phyloP scores from a whole-genome alignment of 108 stramenopile species.

The Halocafeteria seosinensis region DNA sequence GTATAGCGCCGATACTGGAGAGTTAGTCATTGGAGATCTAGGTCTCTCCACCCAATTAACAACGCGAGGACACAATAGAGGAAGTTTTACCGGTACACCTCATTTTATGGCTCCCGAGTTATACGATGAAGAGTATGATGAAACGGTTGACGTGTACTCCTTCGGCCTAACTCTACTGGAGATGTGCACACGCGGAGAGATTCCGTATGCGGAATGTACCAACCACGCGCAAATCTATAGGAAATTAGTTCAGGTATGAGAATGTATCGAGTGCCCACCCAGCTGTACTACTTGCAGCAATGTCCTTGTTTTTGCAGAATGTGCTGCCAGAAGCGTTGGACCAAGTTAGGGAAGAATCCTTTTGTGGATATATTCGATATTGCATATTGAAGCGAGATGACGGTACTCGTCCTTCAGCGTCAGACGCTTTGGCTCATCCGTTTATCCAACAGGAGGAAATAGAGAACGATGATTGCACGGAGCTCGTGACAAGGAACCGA shows the following conservation, averaged over 20 bases:
- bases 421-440: neutral
- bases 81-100: slow-evolving; percentile 69
- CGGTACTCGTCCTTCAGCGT: neutral
- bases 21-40: slow-evolving; percentile 86
- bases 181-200: slow-evolving; percentile 83
- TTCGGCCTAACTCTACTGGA: slow-evolving; percentile 95
- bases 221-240: neutral
- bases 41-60: slow-evolving; percentile 40
- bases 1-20: slow-evolving; percentile 86
- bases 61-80: neutral
- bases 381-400: neutral
- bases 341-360: too few species aligned
- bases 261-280: too few species aligned
- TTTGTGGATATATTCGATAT: too few species aligned
- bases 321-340: too few species aligned
- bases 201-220: slow-evolving; percentile 37
- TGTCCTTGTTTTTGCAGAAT: too few species aligned
- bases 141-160: slow-evolving; percentile 81
- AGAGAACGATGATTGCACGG: too few species aligned
- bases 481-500: too few species aligned
- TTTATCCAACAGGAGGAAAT: too few species aligned
- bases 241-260: too few species aligned
- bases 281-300: too few species aligned
- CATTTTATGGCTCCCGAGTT: slow-evolving; percentile 26
- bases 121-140: slow-evolving; percentile 69